These are phyloP conservation scores for Diaporthe australafricana DNA, from an alignment of 2,329 filamentous ascomycete genomes.

Conservation along the genomic window DNA sequence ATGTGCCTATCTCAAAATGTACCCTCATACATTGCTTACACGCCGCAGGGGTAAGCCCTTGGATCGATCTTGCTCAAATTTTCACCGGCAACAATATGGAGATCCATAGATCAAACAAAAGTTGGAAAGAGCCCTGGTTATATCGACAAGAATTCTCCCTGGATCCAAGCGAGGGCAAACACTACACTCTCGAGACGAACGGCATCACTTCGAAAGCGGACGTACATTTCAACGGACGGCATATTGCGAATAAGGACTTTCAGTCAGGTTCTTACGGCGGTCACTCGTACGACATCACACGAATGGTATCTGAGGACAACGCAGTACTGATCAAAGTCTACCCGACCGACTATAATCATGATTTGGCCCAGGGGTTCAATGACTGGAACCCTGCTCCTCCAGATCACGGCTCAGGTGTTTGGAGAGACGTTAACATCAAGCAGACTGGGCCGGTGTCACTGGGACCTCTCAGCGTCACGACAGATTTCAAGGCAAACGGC, in stretches of 20 bases:
- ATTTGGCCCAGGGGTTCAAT: slow-evolving; percentile 69
- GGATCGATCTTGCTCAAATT: slow-evolving; percentile 4
- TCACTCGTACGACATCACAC: slow-evolving; percentile 65
- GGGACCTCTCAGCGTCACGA: slow-evolving; percentile 57
- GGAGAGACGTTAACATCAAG: slow-evolving; percentile 68
- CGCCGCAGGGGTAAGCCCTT: slow-evolving; percentile 5
- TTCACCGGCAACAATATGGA: slow-evolving; percentile 52
- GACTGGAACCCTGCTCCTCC: slow-evolving; percentile 73
- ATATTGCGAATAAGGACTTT: slow-evolving; percentile 58
- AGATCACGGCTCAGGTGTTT: slow-evolving; percentile 73
- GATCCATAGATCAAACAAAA: background rate
- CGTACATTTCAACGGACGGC: slow-evolving; percentile 67
- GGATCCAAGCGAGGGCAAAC: slow-evolving; percentile 46
- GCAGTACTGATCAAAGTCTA: slow-evolving; percentile 64
- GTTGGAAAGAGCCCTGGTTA: slow-evolving; percentile 56
- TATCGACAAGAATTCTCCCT: slow-evolving; percentile 66
- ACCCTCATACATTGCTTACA: slow-evolving; percentile 29
- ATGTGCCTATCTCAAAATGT: slow-evolving; percentile 19
- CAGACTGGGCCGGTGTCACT: slow-evolving; percentile 64
- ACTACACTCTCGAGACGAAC: slow-evolving; percentile 67
- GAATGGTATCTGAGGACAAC: slow-evolving; percentile 55
- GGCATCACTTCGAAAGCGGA: slow-evolving; percentile 71
- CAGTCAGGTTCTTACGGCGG: slow-evolving; percentile 70
- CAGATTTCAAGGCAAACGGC: slow-evolving; percentile 49
- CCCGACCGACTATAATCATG: slow-evolving; percentile 69